Base-by-base conservation (phyloP, 768 basidiomycete genomes). In the Tephrocybe rancida region DNA sequence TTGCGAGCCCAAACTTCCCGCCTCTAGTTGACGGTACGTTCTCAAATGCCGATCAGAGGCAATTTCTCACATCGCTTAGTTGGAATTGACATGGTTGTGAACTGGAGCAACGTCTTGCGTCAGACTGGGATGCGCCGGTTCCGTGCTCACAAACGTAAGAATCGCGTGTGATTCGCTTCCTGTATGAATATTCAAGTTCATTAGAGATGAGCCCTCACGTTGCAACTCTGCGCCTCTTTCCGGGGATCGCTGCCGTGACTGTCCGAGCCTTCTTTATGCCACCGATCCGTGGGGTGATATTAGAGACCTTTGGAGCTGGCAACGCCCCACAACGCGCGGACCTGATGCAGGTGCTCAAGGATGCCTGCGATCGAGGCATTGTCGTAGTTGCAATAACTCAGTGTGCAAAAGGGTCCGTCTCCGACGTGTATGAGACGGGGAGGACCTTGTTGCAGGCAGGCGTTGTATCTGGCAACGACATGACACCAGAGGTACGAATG, bases 381-480 rank as follows among this genome's bases (percentile, higher is more conserved):
- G 84, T 96, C 48, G 83, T 98, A 44, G 92, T 98, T 34, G 92
- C 94, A 10, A 94, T 97, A 45, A 87, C 92, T 0, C 95, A 98
- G 63, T 97, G 95, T 64, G 65, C 84, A 14, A 93, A 87, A 66
- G 95, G 95, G 7, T 80, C 87, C 3, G 95, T 98, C 8, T 88
- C 87, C 8, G 85, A 88, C 61, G 85, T 87, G 14, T 95, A 95
- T 60, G 86, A 90, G 70, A 88, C 89, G 11, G 92, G 90, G 3
- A 75, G 86, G 59, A 80, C 81, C 2, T 74, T 95, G 19, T 72
- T 85, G 29, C 78, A 83, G 43, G 79, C 74, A n/a, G 93, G 94
- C 0, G 87, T 95, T 18, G 81, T 95, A 11, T 80, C 90, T 0
- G 94, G 94, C 5, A 84, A 83, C 24, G 95, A 97, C 67, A 95